Percentiles rank a stretch among this genome's conserved stretches.
Conservation (phyloP, 169 alveolate genomes). For the Plasmodium knowlesi region DNA sequence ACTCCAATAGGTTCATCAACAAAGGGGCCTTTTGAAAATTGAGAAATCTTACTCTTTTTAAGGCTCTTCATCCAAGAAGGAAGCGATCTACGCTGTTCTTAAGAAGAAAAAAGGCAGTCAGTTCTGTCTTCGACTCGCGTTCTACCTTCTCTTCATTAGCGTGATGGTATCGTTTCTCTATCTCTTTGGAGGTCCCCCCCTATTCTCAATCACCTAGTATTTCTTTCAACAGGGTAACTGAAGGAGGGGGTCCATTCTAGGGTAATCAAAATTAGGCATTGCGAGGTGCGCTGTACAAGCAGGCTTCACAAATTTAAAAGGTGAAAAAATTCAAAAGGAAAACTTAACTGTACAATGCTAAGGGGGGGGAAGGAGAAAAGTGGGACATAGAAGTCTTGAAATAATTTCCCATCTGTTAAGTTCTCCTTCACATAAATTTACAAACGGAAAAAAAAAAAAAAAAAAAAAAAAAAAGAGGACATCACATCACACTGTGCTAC, state of each 20-base stretch:
- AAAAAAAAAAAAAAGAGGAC: background rate
- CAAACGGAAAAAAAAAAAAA: background rate
- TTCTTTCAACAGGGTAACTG: background rate
- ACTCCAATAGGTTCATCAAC: background rate
- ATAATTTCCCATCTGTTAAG: background rate
- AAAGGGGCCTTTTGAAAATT: background rate
- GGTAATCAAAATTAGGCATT: background rate
- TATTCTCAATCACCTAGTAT: background rate
- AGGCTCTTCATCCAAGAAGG: background rate
- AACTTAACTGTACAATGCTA: background rate
- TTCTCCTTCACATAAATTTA: background rate
- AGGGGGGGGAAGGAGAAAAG: background rate
- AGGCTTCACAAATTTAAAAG: background rate
- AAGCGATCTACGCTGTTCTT: background rate
- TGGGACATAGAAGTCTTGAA: background rate
- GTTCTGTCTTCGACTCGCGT: background rate
- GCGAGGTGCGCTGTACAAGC: background rate
- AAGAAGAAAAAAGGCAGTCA: background rate
- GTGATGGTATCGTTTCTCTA: background rate
- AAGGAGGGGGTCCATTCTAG: background rate
- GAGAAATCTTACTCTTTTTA: background rate
- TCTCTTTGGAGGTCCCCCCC: background rate
- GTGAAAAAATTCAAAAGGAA: background rate
- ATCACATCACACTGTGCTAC: background rate
- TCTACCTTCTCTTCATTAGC: background rate